These are phyloP conservation scores for Angomonas deanei DNA, from an alignment of 208 protist species.

Conservation along the genomic window DNA sequence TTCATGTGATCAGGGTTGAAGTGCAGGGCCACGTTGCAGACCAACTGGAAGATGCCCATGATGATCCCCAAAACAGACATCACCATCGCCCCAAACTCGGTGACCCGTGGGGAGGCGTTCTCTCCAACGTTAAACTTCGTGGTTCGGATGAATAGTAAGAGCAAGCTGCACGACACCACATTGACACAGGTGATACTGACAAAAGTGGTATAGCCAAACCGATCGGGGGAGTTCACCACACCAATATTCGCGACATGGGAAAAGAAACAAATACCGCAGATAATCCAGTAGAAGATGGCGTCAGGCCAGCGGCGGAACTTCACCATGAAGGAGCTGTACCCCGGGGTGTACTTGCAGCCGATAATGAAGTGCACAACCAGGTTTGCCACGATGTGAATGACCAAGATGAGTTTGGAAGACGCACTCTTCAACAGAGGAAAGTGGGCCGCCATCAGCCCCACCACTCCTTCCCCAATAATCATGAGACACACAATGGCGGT, in stretches of 20 bases:
- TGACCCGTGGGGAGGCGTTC: slow-evolving; percentile 1
- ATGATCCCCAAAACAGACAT: slow-evolving; percentile 4
- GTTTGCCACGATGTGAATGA: slow-evolving; percentile 41
- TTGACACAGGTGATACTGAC: slow-evolving; percentile 22
- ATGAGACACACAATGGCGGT: slow-evolving; percentile 43
- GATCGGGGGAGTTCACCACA: slow-evolving; percentile 9
- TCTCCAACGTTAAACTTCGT: slow-evolving; percentile 14
- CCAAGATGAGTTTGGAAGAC: slow-evolving; percentile 20
- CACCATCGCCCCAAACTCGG: neutral
- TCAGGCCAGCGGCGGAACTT: slow-evolving; percentile 21
- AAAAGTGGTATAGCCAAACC: slow-evolving; percentile 12
- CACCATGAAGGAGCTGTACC: slow-evolving; percentile 23
- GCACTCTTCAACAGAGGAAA: slow-evolving; percentile 15
- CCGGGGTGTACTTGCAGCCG: slow-evolving; percentile 23
- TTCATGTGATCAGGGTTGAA: slow-evolving; percentile 13
- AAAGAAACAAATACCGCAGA: slow-evolving; percentile 23
- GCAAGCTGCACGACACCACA: slow-evolving; percentile 16
- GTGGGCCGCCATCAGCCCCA: slow-evolving; percentile 22
- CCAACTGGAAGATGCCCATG: slow-evolving; percentile 3
- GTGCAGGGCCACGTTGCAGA: slow-evolving; percentile 12
- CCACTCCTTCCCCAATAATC: slow-evolving; percentile 24
- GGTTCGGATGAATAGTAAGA: slow-evolving; percentile 58
- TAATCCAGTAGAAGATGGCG: slow-evolving; percentile 34
- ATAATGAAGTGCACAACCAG: slow-evolving; percentile 43
- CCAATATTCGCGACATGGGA: slow-evolving; percentile 18